phyloP scores from a whole-genome alignment of 176 grass and related monocot genomes.

The Zea mays region DNA sequence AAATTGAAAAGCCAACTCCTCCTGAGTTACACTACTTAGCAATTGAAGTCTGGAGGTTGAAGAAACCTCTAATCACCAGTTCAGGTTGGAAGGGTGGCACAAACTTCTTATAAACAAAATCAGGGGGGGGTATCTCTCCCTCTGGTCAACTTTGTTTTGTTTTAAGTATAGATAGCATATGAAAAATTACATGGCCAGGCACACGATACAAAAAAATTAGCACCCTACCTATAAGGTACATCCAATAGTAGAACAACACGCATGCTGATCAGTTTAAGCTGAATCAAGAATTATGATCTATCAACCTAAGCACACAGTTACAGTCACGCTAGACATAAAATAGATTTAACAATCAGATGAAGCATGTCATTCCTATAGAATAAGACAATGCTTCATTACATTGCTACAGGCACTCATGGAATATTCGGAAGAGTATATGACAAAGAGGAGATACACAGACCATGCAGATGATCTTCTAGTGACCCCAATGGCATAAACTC shows the following conservation, averaged over 20 bases:
- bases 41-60: background rate
- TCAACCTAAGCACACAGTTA: background rate
- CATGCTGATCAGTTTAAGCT: background rate
- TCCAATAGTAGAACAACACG: background rate
- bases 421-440: constrained; percentile 34
- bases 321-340: background rate
- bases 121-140: background rate
- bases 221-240: background rate
- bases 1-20: background rate
- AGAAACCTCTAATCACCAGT: background rate
- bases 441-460: constrained; percentile 53
- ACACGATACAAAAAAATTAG: background rate
- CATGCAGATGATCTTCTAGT: constrained; percentile 91
- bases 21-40: background rate
- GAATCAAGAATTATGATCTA: background rate
- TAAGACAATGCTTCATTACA: background rate
- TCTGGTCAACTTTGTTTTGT: background rate
- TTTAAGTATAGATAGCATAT: background rate
- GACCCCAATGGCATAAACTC: constrained; percentile 96
- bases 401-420: constrained; percentile 6
- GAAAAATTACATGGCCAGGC: background rate
- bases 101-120: background rate
- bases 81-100: background rate
- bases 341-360: constrained; percentile 16
- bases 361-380: background rate